A percentile compares a stretch with the other conserved stretches of the same genome.
Conservation (phyloP, 306 rosid species). For the Vachellia collinsii region DNA sequence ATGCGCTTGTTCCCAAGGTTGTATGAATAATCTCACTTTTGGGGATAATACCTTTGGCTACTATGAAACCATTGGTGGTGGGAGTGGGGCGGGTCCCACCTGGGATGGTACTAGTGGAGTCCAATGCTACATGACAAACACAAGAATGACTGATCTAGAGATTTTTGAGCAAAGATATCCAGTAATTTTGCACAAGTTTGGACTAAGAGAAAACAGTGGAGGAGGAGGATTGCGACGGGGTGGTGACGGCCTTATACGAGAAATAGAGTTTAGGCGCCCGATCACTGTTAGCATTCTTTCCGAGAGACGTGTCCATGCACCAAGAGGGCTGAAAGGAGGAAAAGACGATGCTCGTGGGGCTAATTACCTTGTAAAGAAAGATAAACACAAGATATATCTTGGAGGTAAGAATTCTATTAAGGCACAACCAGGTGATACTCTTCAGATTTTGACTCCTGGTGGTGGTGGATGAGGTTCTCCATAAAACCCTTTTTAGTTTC, state of each 20-base stretch:
- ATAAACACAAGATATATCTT: constrained; percentile 66
- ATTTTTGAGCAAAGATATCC: constrained; percentile 93
- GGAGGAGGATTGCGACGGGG: constrained; percentile 79
- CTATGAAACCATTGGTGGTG: constrained; percentile 97
- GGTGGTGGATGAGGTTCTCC: constrained; percentile 95
- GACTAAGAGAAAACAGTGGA: constrained; percentile 77
- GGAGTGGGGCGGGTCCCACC: constrained; percentile 92
- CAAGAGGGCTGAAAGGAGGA: constrained; percentile 91
- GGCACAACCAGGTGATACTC: constrained; percentile 67
- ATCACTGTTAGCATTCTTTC: constrained; percentile 85
- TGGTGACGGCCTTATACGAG: constrained; percentile 87
- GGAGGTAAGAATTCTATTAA: constrained; percentile 85
- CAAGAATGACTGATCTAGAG: constrained; percentile 94
- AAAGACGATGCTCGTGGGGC: constrained; percentile 78
- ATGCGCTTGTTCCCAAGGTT: constrained; percentile 97
- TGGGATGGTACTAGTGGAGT: constrained; percentile 96
- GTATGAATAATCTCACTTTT: constrained; percentile 96
- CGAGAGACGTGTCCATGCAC: constrained; percentile 89
- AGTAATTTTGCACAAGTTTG: constrained; percentile 76
- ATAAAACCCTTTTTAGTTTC: neutral
- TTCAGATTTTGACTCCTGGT: constrained; percentile 90
- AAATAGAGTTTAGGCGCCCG: constrained; percentile 79
- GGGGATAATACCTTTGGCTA: constrained; percentile 94
- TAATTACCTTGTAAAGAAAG: constrained; percentile 72
- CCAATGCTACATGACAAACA: constrained; percentile 96